These are phyloP conservation scores for Pilatotrama ljubarskyi DNA, from an alignment of 768 basidiomycete species.

Conservation along the genomic window DNA sequence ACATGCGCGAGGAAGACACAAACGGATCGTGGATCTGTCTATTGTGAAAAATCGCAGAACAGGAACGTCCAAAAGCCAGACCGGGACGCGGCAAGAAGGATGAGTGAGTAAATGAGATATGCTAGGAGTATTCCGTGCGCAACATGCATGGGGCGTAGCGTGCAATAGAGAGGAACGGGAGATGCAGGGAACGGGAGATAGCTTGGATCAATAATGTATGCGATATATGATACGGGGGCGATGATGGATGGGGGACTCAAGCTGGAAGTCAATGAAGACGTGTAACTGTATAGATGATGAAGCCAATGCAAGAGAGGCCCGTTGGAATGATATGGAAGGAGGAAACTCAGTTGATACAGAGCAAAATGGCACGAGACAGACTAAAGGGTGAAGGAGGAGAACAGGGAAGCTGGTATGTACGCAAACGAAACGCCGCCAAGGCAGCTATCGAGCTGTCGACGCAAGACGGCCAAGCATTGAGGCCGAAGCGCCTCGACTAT, in stretches of 20 bases:
- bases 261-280: background rate
- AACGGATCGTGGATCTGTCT: no score
- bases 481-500: background rate
- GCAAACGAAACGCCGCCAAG: background rate
- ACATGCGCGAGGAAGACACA: no score
- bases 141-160: no score
- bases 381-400: background rate
- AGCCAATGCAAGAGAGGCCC: background rate
- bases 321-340: no score
- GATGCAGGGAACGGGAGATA: no score
- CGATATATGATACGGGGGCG: background rate
- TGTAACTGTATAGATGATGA: background rate
- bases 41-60: no score
- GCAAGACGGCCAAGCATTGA: conserved; percentile 4
- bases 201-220: conserved; percentile 1
- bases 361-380: background rate
- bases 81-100: no score
- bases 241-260: background rate
- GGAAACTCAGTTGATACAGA: background rate
- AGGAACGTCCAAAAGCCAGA: no score
- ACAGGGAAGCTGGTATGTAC: background rate
- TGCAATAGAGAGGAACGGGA: background rate
- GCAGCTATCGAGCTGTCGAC: background rate
- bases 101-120: no score
- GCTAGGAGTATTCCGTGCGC: no score